These are phyloP conservation scores for Melocanna baccifera DNA, from an alignment of 176 grass and related monocot species.

Conservation along the genomic window DNA sequence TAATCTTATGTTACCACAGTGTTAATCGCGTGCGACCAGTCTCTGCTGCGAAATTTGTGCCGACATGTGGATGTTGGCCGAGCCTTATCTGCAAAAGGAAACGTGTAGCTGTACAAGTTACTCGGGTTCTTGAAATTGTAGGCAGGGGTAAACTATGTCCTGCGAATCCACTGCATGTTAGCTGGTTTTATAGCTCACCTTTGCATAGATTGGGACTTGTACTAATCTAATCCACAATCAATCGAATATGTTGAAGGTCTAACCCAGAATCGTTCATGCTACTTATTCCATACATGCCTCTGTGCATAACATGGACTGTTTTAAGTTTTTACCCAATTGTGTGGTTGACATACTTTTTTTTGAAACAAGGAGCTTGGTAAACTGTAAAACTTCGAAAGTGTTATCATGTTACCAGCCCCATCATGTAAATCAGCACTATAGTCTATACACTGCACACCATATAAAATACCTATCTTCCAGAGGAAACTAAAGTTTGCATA, in stretches of 20 bases:
- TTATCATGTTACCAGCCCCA: not conserved
- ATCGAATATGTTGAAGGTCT: not conserved
- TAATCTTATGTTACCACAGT: not conserved
- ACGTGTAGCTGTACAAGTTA: not conserved
- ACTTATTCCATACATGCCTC: not conserved
- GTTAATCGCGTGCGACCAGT: not conserved
- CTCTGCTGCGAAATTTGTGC: not conserved
- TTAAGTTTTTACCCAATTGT: not conserved
- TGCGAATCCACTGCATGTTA: not conserved
- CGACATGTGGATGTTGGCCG: not conserved
- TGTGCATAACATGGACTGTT: not conserved
- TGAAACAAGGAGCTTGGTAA: not conserved
- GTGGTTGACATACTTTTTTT: not conserved
- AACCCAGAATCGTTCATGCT: not conserved
- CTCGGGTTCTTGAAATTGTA: not conserved
- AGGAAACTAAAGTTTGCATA: not conserved
- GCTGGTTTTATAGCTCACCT: not conserved
- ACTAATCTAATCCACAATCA: not conserved
- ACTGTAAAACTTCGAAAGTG: not conserved
- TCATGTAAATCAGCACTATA: conserved; percentile 1
- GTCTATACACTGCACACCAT: not conserved
- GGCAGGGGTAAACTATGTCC: not conserved
- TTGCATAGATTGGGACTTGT: not conserved
- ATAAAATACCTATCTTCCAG: not conserved
- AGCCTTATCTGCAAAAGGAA: not conserved